Evolutionary conservation across 768 basidiomycete species (phyloP), one percentile per base, ranked within the genome.

Genomic region (Boletus eberwhitei): DNA sequence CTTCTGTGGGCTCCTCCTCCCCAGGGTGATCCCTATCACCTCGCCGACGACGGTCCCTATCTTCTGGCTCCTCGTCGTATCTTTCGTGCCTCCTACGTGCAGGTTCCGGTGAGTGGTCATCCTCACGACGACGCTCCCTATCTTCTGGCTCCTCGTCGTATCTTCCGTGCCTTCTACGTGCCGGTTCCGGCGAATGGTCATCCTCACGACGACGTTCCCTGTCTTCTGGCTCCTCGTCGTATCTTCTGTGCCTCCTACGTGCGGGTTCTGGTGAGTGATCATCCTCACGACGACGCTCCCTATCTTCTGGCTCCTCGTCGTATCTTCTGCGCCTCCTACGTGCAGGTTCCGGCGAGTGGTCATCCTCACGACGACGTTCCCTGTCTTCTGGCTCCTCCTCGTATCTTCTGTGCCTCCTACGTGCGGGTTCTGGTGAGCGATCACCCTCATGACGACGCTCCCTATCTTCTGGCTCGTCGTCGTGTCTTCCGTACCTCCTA

Each of bases 81-180:
- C 53, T 26, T 2, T 40, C 21, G 36, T 29, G 34, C 11, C 50
- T 32, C 50, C 60, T 31, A 52, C 35, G 63, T 29, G 8, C 8
- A 2, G 29, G 29, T 47, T 49, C 63, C 6, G 59, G 61, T 22
- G 54, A 59, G 48, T 55, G 42, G 6, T 54, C 50, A 11, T 56
- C 54, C 21, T 56, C 52, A 19, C 7, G 5, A 12, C 41, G 38
- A 11, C 31, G 31, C 9, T 9, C 9, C 36, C 58, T 40, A 54
- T 52, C 6, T 39, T 45, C 39, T 17, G 58, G 66, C 16, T 45
- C 46, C 6, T 50, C 59, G 3, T 52, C 52, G 9, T 55, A 48
- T 36, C 53, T 26, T 2, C 42, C 21, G 36, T 29, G 34, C 11
- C 50, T 32, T 48, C 60, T 31, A 52, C 35, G 63, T 29, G 8